Percentiles rank a stretch among this genome's conserved stretches.
Evolutionary conservation across 352 stramenopile genomes (phyloP).

Genomic region (Phytophthora cajani): DNA sequence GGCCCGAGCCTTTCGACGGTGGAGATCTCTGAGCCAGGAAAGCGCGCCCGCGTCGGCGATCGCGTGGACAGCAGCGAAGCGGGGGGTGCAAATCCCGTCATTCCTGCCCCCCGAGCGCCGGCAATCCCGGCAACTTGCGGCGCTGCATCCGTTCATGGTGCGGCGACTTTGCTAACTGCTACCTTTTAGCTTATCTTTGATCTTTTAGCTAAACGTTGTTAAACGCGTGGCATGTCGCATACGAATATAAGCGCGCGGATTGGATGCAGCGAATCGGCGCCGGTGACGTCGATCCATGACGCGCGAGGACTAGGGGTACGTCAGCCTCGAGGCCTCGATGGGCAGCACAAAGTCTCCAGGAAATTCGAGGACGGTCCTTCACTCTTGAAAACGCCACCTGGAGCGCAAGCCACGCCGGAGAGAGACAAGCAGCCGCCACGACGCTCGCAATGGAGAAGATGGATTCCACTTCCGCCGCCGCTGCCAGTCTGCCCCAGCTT

Average conservation of each 20-base stretch:
- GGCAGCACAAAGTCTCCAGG: slow-evolving; percentile 5
- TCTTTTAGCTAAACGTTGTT: slow-evolving; percentile 18
- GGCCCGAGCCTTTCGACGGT: slow-evolving; percentile 26
- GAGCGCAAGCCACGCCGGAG: slow-evolving; percentile 16
- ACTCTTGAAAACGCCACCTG: slow-evolving; percentile 35
- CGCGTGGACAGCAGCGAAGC: slow-evolving; percentile 29
- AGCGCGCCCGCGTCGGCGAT: slow-evolving; percentile 23
- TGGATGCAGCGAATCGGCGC: slow-evolving; percentile 16
- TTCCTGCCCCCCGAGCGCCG: slow-evolving; percentile 2
- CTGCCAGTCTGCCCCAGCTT: slow-evolving; percentile 27
- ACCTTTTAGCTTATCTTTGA: background rate
- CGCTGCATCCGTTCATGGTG: slow-evolving; percentile 17
- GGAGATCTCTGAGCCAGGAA: slow-evolving; percentile 35
- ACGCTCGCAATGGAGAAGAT: slow-evolving; percentile 44
- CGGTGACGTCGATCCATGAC: slow-evolving; percentile 31
- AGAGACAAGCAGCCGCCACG: background rate
- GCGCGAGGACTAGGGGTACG: slow-evolving; percentile 11
- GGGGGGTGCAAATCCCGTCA: slow-evolving; percentile 33
- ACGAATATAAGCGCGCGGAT: slow-evolving; percentile 21
- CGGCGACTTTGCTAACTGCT: background rate
- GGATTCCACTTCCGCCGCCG: slow-evolving; percentile 9
- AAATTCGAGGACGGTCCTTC: slow-evolving; percentile 18
- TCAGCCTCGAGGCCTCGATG: slow-evolving; percentile 8
- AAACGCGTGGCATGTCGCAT: slow-evolving; percentile 27
- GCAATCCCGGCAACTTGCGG: background rate